phyloP scores from a whole-genome alignment of 805 yeast species.

The Metschnikowia gelsemii region DNA sequence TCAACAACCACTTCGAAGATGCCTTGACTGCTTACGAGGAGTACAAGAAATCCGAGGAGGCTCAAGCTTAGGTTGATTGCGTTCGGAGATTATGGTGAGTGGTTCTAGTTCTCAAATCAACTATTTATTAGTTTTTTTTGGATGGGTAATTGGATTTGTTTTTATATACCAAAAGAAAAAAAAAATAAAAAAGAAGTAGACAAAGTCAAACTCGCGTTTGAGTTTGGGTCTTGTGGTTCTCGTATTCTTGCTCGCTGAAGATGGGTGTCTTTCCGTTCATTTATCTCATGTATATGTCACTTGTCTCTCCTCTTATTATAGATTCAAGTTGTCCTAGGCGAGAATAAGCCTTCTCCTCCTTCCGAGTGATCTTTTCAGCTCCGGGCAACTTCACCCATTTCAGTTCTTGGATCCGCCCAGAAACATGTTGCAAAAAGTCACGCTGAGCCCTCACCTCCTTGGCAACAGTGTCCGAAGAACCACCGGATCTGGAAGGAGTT shows the following conservation, averaged over 20 bases:
- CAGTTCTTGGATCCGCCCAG: background rate
- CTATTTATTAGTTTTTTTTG: constrained; percentile 20
- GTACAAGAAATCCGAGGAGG: constrained; percentile 61
- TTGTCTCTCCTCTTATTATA: background rate
- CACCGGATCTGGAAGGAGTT: too few relatives aligned
- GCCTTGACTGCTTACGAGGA: constrained; percentile 93
- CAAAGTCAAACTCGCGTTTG: too few relatives aligned
- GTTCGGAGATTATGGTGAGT: constrained; percentile 9
- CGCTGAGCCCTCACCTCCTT: too few relatives aligned
- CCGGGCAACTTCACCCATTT: constrained; percentile 3
- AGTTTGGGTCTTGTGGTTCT: background rate
- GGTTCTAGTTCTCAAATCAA: constrained; percentile 17
- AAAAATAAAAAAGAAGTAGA: too few relatives aligned
- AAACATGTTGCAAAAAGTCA: background rate
- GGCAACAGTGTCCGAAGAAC: too few relatives aligned
- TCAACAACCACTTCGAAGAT: constrained; percentile 88
- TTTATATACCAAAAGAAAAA: constrained; percentile 24
- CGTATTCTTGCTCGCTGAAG: too few relatives aligned
- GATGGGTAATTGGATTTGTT: constrained; percentile 29
- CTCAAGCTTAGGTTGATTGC: constrained; percentile 23
- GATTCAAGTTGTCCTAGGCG: background rate
- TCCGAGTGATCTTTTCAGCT: background rate
- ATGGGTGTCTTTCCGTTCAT: background rate
- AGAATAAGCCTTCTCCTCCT: background rate
- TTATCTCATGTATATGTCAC: background rate